These are phyloP conservation scores for Endoconidiophora laricicola DNA, from an alignment of 2,329 filamentous ascomycete genomes.

Conservation along the genomic window DNA sequence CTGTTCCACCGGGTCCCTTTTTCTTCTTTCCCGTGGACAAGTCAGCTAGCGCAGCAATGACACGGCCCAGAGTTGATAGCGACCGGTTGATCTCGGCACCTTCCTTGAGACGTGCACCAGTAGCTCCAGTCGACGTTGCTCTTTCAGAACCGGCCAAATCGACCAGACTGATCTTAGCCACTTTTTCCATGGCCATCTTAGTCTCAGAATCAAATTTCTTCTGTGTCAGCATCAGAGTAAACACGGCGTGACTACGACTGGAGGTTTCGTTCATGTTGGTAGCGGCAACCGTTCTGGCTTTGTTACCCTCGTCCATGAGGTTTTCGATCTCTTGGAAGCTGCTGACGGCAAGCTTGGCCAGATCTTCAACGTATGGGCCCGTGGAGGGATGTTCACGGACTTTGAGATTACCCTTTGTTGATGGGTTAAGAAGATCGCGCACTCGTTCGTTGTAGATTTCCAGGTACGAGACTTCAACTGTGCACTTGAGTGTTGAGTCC, in stretches of 20 bases:
- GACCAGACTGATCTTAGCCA: constrained; percentile 93
- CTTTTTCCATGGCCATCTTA: constrained; percentile 94
- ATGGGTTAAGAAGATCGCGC: constrained; percentile 83
- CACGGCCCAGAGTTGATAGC: constrained; percentile 85
- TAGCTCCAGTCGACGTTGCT: constrained; percentile 93
- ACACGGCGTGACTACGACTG: constrained; percentile 94
- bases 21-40: constrained; percentile 72
- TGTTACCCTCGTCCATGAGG: constrained; percentile 98
- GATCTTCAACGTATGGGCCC: constrained; percentile 92
- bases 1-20: constrained; percentile 56
- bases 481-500: constrained; percentile 68
- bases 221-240: constrained; percentile 88
- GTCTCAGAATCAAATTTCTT: constrained; percentile 83
- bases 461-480: constrained; percentile 93
- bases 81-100: constrained; percentile 98
- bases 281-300: constrained; percentile 89
- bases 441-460: constrained; percentile 99
- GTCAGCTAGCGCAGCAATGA: constrained; percentile 90
- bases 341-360: constrained; percentile 85
- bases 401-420: constrained; percentile 90
- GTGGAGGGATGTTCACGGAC: constrained; percentile 96
- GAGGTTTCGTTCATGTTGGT: constrained; percentile 99
- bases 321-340: constrained; percentile 93
- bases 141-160: constrained; percentile 95
- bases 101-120: constrained; percentile 86